Evolutionary conservation across 305 asterid species (phyloP), one percentile per base, ranked within the genome.

Genomic region (Fraxinus velutina): DNA sequence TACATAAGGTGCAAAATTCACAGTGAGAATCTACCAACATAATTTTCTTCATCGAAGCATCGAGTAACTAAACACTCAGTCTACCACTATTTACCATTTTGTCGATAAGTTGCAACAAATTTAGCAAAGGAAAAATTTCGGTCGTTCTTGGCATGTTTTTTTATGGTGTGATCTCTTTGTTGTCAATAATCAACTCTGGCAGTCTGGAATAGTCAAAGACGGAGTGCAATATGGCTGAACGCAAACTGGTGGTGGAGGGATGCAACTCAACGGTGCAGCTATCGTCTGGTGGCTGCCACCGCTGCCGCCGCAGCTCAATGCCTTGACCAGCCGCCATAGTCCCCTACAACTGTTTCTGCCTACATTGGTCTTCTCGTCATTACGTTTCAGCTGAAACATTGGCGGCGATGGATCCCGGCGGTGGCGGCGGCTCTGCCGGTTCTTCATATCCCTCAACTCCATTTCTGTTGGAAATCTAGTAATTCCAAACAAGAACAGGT

Each of bases 291-390:
- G 80, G 87, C 76, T 77, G 42, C 85, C 82, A 3, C 55, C 55
- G 87, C 76, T 77, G 42, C 85, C 82, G 0, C 55, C 55, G 77
- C 97, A 94, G 36, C 95, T 92, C 79, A 94, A 84, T 5, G 90
- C 84, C 66, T 84, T 91, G 73, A 94, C 86, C 81, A 94, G 76
- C 10, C 91, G 85, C 92, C 90, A 86, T 42, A 90, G 44, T 71
- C 90, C 79, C 0, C 86, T 84, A n/a, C 86, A 81, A 19, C 66
- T 39, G 27, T 47, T 79, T 72, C 75, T 72, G 52, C 74, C 57
- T 73, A 33, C 82, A 72, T 12, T 64, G 3, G 24, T 33, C 77
- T 80, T 33, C 27, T 60, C 84, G 1, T 78, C 77, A 4, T 78
- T 71, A 72, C 27, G 72, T 30, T 72, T 86, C 50, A 80, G 55